Evolutionary conservation across 345 rosid species (phyloP).

Genomic region (Linum tenue): DNA sequence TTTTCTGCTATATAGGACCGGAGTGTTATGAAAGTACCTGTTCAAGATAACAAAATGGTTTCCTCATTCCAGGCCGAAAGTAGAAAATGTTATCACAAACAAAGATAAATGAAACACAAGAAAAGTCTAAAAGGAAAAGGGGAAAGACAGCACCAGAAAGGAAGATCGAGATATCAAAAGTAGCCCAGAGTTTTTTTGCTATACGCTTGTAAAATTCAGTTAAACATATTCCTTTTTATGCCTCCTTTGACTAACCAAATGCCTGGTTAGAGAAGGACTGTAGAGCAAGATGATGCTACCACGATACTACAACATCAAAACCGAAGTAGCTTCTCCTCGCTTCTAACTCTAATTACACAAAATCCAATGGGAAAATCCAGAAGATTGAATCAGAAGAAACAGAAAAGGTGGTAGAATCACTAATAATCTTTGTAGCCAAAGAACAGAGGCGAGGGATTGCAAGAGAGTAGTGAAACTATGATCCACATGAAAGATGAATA

Average conservation of each 20-base stretch:
- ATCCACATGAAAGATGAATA: constrained; percentile 3
- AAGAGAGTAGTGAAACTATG: neutral
- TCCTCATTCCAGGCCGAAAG: neutral
- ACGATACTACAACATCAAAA: neutral
- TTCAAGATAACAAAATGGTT: constrained; percentile 11
- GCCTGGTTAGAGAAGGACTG: neutral
- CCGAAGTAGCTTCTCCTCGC: neutral
- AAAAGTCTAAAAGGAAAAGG: neutral
- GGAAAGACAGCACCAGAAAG: neutral
- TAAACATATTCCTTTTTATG: too few relatives aligned
- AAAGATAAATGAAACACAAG: constrained; percentile 3
- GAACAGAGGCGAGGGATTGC: neutral
- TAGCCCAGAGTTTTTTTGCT: too few relatives aligned
- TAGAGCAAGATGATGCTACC: neutral
- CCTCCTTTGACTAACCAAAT: too few relatives aligned
- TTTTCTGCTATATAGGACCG: constrained; percentile 33
- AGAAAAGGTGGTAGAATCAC: neutral
- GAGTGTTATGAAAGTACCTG: constrained; percentile 60
- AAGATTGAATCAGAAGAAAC: neutral
- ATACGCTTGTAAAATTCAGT: neutral
- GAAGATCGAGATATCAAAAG: neutral
- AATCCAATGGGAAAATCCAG: neutral
- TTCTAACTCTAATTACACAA: neutral
- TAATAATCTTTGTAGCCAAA: neutral
- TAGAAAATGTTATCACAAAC: neutral